A percentile compares a stretch with the other conserved stretches of the same genome.
phyloP scores from a whole-genome alignment of 2,329 filamentous ascomycete genomes.

The Penicillium sumatraense region DNA sequence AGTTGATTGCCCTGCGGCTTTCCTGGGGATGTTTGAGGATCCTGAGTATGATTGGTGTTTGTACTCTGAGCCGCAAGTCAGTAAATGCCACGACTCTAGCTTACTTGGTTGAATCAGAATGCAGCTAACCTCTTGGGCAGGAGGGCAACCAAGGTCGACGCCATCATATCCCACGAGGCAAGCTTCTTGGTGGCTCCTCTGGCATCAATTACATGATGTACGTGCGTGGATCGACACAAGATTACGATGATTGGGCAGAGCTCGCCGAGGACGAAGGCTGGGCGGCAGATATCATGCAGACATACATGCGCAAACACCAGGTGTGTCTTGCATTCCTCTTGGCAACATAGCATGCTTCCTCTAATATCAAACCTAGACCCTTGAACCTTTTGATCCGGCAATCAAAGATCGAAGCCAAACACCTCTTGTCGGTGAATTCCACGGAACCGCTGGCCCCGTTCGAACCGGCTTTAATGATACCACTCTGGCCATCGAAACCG shows the following conservation, averaged over 20 bases:
- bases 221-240: constrained; percentile 38
- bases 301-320: constrained; percentile 26
- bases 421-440: neutral
- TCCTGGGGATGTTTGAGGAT: constrained; percentile 15
- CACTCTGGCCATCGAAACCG: constrained; percentile 17
- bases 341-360: neutral
- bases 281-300: constrained; percentile 22
- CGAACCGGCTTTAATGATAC: neutral
- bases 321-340: neutral
- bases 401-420: neutral
- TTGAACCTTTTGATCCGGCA: constrained; percentile 17
- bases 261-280: constrained; percentile 29
- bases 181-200: constrained; percentile 39
- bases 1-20: neutral
- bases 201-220: constrained; percentile 50
- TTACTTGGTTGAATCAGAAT: neutral
- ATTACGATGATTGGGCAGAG: constrained; percentile 39
- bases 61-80: constrained; percentile 33
- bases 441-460: constrained; percentile 1
- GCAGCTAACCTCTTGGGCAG: constrained; percentile 13
- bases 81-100: neutral
- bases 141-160: constrained; percentile 16
- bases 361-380: constrained; percentile 1
- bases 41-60: constrained; percentile 43
- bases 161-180: constrained; percentile 36